phyloP scores from a whole-genome alignment of 345 rosid genomes.

The Euphorbia pulcherrima region DNA sequence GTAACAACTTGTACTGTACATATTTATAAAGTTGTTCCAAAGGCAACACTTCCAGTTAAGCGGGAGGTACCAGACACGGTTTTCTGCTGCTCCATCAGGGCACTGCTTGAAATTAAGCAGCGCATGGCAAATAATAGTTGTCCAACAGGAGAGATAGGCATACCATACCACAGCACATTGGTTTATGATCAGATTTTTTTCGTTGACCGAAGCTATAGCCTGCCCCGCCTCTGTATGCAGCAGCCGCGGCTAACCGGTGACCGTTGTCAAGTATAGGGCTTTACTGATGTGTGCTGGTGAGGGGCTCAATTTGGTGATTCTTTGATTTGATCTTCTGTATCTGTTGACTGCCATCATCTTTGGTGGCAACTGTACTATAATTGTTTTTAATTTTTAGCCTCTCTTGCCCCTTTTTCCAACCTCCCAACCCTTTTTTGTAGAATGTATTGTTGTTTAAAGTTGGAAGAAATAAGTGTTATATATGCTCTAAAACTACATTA shows the following conservation, averaged over 20 bases:
- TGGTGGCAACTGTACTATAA: constrained; percentile 55
- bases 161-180: constrained; percentile 28
- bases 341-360: constrained; percentile 39
- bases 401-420: background rate
- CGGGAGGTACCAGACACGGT: constrained; percentile 26
- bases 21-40: constrained; percentile 29
- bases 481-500: too few relatives aligned
- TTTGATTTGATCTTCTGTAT: constrained; percentile 41
- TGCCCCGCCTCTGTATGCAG: too few relatives aligned
- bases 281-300: too few relatives aligned
- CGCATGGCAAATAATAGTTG: too few relatives aligned
- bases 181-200: too few relatives aligned
- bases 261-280: too few relatives aligned
- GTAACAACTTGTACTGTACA: constrained; percentile 43
- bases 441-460: constrained; percentile 29
- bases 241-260: too few relatives aligned
- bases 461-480: constrained; percentile 25
- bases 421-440: constrained; percentile 28
- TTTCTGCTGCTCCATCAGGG: constrained; percentile 24
- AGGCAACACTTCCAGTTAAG: too few relatives aligned
- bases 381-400: constrained; percentile 9
- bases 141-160: too few relatives aligned
- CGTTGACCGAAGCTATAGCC: constrained; percentile 11
- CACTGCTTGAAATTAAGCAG: constrained; percentile 33
- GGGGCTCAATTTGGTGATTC: constrained; percentile 45